phyloP scores from a whole-genome alignment of 495 filamentous ascomycete genomes.

The Aspergillus nanangensis region DNA sequence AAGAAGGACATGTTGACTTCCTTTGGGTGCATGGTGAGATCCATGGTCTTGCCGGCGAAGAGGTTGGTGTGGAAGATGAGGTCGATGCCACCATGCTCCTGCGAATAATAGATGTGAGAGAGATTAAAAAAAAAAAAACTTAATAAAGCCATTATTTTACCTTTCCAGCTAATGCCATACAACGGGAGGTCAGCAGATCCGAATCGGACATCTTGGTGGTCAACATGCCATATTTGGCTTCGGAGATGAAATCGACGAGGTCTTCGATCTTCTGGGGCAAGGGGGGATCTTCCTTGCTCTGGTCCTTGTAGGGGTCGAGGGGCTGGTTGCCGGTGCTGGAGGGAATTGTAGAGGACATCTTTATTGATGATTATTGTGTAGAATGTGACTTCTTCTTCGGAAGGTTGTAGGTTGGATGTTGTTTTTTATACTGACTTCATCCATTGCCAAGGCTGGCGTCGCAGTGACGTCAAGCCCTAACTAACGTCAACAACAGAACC shows the following conservation, averaged over 20 bases:
- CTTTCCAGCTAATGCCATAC: slow-evolving; percentile 87
- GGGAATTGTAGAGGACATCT: slow-evolving; percentile 49
- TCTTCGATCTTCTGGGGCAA: slow-evolving; percentile 78
- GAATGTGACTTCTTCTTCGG: not conserved
- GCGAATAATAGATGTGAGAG: not conserved
- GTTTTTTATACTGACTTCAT: slow-evolving; percentile 3
- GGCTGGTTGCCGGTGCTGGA: slow-evolving; percentile 54
- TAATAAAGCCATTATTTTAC: too few relatives aligned
- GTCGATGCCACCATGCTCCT: slow-evolving; percentile 79
- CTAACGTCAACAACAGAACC: not conserved
- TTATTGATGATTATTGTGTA: slow-evolving; percentile 3
- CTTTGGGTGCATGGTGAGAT: slow-evolving; percentile 62
- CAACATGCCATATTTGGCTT: slow-evolving; percentile 78
- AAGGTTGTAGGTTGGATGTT: not conserved
- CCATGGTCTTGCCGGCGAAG: slow-evolving; percentile 86
- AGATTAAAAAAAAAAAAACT: too few relatives aligned
- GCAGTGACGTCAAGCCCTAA: slow-evolving; percentile 15
- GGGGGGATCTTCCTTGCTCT: slow-evolving; percentile 59
- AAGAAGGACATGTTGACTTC: slow-evolving; percentile 87
- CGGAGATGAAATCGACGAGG: slow-evolving; percentile 60
- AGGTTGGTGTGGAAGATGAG: slow-evolving; percentile 93
- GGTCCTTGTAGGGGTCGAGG: slow-evolving; percentile 77
- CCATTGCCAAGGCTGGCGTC: slow-evolving; percentile 14
- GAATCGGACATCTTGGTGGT: slow-evolving; percentile 64
- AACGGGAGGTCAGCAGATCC: slow-evolving; percentile 69